Evolutionary conservation across 345 rosid species (phyloP), one percentile per base, ranked within the genome.

Genomic region (rapeseed (Brassica napus)): DNA sequence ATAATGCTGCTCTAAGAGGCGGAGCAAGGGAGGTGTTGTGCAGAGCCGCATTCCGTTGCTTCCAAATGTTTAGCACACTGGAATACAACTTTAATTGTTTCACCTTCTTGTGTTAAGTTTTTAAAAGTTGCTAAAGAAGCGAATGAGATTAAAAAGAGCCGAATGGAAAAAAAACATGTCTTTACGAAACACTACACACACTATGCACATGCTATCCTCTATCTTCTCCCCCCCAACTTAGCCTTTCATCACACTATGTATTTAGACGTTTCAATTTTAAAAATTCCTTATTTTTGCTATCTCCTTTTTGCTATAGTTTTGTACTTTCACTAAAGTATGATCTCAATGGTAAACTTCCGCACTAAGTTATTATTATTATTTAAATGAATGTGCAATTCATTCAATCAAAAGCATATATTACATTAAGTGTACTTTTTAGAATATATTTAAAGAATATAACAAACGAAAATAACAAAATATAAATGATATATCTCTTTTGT

Each of bases 321-420:
- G 70, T 73, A 73, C 78, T 61, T 74, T 73, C 78, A 59, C 8
- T 49, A 73, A 73, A 73, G 78, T 37, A 42, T 66, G 77, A 24
- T 78, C 74, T 63, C 78, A 68, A 73, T 68, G 32, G 65, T 60
- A 77, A 73, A 60, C 82, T 68, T 79, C 78, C 58, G 74, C 82
- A 52, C 74, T 68, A 79, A 49, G 57, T 49, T 49, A 49, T 49
- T 49, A n/a, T 49, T 49, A 49, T 49, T 49, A 4, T n/a, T n/a
- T 49, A n/a, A 44, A 49, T n/a, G 57, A 49, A 12, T 49, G 57
- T 49, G 16, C 16, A 49, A 49, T 49, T 49, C 57, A 49, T 49
- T 49, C 57, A n/a, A 49, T 4, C 21, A 5, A 14, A 49, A n/a
- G 57, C 18, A 49, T 49, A 49, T n/a, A 49, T 49, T 49, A 49